A percentile compares a stretch with the other conserved stretches of the same genome.
Evolutionary conservation across 179 eudicot species (phyloP).

Genomic region (Patellifolia procumbens): DNA sequence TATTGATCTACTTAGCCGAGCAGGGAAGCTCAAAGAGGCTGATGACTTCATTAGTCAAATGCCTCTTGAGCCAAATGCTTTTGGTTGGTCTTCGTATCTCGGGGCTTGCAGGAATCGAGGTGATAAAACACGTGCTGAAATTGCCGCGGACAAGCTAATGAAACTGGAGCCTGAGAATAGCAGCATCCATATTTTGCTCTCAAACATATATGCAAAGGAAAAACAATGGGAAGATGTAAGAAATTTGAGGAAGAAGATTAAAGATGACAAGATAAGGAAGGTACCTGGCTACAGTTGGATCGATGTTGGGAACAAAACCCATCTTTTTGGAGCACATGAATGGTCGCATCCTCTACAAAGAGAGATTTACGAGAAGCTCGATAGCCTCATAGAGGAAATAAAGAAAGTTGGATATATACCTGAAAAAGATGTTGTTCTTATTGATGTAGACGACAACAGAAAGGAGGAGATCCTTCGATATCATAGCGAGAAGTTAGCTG

Average conservation of each 20-base stretch:
- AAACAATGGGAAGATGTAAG: conserved; percentile 51
- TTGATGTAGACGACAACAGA: conserved; percentile 40
- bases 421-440: conserved; percentile 36
- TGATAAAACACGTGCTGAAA: conserved; percentile 41
- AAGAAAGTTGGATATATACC: conserved; percentile 48
- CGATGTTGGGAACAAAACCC: conserved; percentile 52
- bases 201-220: conserved; percentile 45
- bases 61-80: conserved; percentile 55
- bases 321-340: conserved; percentile 51
- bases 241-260: conserved; percentile 45
- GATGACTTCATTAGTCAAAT: conserved; percentile 41
- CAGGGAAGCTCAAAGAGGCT: conserved; percentile 49
- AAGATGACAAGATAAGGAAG: conserved; percentile 45
- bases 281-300: conserved; percentile 59
- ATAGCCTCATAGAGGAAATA: conserved; percentile 37
- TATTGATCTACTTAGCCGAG: conserved; percentile 48
- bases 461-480: conserved; percentile 48
- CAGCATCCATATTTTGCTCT: conserved; percentile 42
- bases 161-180: conserved; percentile 50
- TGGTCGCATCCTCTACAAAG: conserved; percentile 50
- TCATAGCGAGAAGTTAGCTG: conserved; percentile 64
- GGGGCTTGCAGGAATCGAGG: conserved; percentile 42
- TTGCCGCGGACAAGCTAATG: conserved; percentile 44
- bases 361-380: conserved; percentile 46
- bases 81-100: conserved; percentile 52